Evolutionary conservation across 1,284 basidiomycete genomes (phyloP), one percentile per base, ranked within the genome.

Genomic region (Apiotrichum mycotoxinovorans): DNA sequence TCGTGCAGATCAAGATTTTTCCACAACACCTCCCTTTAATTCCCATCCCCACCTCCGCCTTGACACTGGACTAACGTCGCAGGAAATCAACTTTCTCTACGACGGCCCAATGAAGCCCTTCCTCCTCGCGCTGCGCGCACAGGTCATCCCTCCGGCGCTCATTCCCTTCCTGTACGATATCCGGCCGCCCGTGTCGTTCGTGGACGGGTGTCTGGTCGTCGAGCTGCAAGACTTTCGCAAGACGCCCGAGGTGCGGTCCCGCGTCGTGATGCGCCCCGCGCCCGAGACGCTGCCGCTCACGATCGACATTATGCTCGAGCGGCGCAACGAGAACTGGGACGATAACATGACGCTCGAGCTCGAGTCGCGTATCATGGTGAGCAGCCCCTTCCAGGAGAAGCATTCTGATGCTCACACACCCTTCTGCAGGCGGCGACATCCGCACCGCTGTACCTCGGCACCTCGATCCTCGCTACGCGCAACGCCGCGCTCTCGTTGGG

Each of bases 51-150:
- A 30, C 7, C 30, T 5, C n/a, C n/a, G n/a, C n/a, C 30, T 7
- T 30, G 30, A 30, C 30, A 30, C 30, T 7, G 7, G 12, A 7
- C 30, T 30, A 30, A 30, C 30, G 30, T 3, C 10, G 15, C 51
- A 74, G 71, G 60, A 68, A 53, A 66, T 70, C 47, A 68, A 64
- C 49, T 76, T 78, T 52, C 65, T 65, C 35, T 78, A 78, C 56
- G 72, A 76, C 46, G 76, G 76, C 1, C 76, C 75, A 1, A 78
- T 78, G 76, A 70, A 71, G 65, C 73, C 74, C 4, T 77, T 79
- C 62, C 75, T 79, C 41, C 61, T 74, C 38, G 75, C 76, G 9
- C 66, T 79, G 14, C 69, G 75, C 41, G 65, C 75, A n/a, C 77
- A 79, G 56, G 68, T 72, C 40, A 76, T 79, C 40, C 76, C 76